phyloP scores from a whole-genome alignment of 1,284 basidiomycete species.

The Fomitopsis schrenkii region DNA sequence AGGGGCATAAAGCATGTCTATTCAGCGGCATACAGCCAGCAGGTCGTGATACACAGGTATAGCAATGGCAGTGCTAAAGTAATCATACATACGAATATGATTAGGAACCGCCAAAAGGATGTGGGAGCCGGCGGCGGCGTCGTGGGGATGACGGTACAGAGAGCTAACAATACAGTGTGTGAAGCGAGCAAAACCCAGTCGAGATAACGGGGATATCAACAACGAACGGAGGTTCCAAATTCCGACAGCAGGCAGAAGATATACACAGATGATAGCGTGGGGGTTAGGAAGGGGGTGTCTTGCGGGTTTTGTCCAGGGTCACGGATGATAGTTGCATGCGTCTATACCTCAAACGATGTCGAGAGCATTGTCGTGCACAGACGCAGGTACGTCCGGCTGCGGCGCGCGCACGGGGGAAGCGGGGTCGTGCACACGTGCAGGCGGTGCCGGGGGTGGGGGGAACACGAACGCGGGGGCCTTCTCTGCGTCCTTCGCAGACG shows the following conservation, averaged over 20 bases:
- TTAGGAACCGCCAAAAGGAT: conserved; percentile 8
- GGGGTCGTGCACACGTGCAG: conserved; percentile 13
- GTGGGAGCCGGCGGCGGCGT: not conserved
- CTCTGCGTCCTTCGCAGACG: conserved; percentile 8
- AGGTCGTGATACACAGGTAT: not conserved
- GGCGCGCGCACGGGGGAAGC: conserved; percentile 9
- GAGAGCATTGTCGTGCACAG: conserved; percentile 18
- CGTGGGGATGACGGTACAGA: conserved; percentile 3
- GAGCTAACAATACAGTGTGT: conserved; percentile 19
- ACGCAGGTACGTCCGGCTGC: conserved; percentile 18
- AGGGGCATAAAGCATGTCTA: not conserved
- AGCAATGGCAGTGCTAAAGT: not conserved
- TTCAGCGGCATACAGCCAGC: not conserved
- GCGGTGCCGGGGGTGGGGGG: conserved; percentile 13
- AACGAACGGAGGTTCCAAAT: conserved; percentile 1
- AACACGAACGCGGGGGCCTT: conserved; percentile 6
- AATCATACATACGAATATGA: conserved; percentile 14
- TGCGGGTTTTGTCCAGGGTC: not conserved
- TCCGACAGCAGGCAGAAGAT: not conserved
- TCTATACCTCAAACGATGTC: conserved; percentile 20
- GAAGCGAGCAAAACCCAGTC: not conserved
- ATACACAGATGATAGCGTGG: not conserved
- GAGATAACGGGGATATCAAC: not conserved
- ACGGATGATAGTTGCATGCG: not conserved
- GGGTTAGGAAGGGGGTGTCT: not conserved